phyloP scores from a whole-genome alignment of 805 yeast genomes.

The Monosporozyma siamensis region DNA sequence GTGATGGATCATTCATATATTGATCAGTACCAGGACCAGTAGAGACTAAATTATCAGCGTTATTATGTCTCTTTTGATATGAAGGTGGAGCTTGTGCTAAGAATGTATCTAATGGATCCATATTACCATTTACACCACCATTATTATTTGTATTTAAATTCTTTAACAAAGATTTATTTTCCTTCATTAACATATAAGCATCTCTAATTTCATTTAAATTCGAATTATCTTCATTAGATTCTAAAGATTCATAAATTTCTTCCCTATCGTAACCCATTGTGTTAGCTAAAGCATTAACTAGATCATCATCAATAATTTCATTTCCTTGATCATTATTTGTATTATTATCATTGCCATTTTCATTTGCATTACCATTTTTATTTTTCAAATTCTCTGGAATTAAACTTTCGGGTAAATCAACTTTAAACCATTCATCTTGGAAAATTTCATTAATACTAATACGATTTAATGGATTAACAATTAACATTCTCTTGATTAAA shows the following conservation, averaged over 20 bases:
- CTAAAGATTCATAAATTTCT: slow-evolving; percentile 67
- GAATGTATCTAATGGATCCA: slow-evolving; percentile 46
- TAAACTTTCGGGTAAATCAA: slow-evolving; percentile 70
- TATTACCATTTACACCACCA: slow-evolving; percentile 23
- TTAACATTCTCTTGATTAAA: slow-evolving; percentile 79
- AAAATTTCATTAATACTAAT: slow-evolving; percentile 86
- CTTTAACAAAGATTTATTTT: slow-evolving; percentile 60
- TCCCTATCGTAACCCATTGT: slow-evolving; percentile 87
- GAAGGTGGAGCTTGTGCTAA: slow-evolving; percentile 57
- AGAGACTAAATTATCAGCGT: not conserved
- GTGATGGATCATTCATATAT: slow-evolving; percentile 4
- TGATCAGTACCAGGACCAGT: slow-evolving; percentile 4
- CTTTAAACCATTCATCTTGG: slow-evolving; percentile 90
- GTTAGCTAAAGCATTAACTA: slow-evolving; percentile 60
- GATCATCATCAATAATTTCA: slow-evolving; percentile 60
- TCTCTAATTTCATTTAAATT: slow-evolving; percentile 69
- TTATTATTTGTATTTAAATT: slow-evolving; percentile 42
- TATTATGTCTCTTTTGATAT: slow-evolving; percentile 20
- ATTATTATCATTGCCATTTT: not conserved
- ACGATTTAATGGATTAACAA: slow-evolving; percentile 88
- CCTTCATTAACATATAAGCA: slow-evolving; percentile 75
- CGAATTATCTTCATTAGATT: slow-evolving; percentile 38
- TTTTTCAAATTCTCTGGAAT: slow-evolving; percentile 36
- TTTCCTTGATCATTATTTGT: not conserved
- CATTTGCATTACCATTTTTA: slow-evolving; percentile 5